Evolutionary conservation across 371 early-diverging fungal genomes (phyloP).

Genomic region (Rhizopus sp.): DNA sequence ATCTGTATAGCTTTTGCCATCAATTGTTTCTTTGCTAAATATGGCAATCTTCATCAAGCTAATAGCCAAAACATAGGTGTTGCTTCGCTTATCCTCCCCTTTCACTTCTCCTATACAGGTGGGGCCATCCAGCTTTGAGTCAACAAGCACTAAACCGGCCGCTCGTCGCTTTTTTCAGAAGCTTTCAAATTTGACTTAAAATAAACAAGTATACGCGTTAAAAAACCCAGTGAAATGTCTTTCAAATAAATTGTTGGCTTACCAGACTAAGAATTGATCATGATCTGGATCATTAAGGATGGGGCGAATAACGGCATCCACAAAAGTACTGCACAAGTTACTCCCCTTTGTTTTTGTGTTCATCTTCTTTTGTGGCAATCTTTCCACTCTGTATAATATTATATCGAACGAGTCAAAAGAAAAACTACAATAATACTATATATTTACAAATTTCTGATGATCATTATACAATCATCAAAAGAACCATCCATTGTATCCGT

Average conservation of each 20-base stretch:
- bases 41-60: background rate
- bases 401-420: no score
- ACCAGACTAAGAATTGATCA: constrained; percentile 6
- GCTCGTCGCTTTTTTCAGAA: background rate
- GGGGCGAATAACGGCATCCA: constrained; percentile 4
- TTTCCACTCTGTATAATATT: constrained; percentile 2
- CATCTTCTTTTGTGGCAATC: constrained; percentile 1
- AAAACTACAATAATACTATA: no score
- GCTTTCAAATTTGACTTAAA: no score
- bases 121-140: background rate
- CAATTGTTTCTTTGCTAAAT: constrained; percentile 6
- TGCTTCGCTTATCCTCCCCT: background rate
- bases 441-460: no score
- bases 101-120: constrained; percentile 3
- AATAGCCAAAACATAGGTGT: background rate
- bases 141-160: background rate
- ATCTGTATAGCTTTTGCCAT: background rate
- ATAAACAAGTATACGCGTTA: no score
- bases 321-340: background rate
- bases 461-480: no score
- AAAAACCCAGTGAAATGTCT: no score
- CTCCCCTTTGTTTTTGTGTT: background rate
- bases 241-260: background rate
- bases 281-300: background rate
- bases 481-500: no score